Percentiles rank a stretch among this genome's conserved stretches.
Evolutionary conservation across 768 basidiomycete species (phyloP).

Genomic region (Porphyrellus cyaneotinctus): DNA sequence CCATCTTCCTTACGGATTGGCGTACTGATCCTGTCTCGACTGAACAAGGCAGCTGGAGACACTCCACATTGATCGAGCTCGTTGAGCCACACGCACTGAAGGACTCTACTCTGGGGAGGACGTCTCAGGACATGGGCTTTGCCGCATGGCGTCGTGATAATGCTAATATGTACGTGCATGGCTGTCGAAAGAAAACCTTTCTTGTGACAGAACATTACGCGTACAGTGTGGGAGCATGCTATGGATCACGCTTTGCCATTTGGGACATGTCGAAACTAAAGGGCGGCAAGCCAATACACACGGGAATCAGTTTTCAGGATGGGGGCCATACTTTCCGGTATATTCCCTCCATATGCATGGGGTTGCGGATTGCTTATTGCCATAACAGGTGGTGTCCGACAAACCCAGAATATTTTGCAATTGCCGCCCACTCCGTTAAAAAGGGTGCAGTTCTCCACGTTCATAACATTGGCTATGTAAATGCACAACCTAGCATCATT

Average conservation of each 20-base stretch:
- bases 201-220: background rate
- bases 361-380: background rate
- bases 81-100: slow-evolving; percentile 64
- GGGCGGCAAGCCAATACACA: slow-evolving; percentile 69
- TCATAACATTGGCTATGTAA: slow-evolving; percentile 60
- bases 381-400: slow-evolving; percentile 71
- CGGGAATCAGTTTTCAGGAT: slow-evolving; percentile 60
- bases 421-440: slow-evolving; percentile 55
- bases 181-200: background rate
- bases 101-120: slow-evolving; percentile 44
- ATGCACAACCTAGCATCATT: slow-evolving; percentile 61
- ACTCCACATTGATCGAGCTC: slow-evolving; percentile 65
- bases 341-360: background rate
- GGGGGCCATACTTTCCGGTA: slow-evolving; percentile 69
- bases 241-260: slow-evolving; percentile 64
- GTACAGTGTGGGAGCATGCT: slow-evolving; percentile 68
- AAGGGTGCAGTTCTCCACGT: slow-evolving; percentile 68
- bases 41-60: slow-evolving; percentile 53
- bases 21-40: slow-evolving; percentile 59
- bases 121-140: slow-evolving; percentile 49
- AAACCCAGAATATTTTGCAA: slow-evolving; percentile 72
- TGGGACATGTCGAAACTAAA: slow-evolving; percentile 73
- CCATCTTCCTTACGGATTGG: slow-evolving; percentile 80
- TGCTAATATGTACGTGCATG: slow-evolving; percentile 61
- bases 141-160: slow-evolving; percentile 70